These are phyloP conservation scores for Backusella psychrophila DNA, from an alignment of 192 early-diverging fungal species.

Conservation along the genomic window DNA sequence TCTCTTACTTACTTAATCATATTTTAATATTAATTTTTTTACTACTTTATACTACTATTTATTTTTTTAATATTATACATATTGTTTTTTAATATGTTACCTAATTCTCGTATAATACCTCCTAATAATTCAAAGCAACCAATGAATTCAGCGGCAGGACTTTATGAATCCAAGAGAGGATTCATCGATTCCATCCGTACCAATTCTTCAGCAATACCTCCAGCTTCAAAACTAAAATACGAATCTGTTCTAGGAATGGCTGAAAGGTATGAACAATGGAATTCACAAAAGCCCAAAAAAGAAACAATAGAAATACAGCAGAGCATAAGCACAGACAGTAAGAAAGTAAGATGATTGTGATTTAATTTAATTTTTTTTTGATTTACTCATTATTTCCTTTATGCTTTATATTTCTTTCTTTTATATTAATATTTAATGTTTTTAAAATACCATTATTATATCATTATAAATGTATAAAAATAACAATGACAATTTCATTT, in stretches of 20 bases:
- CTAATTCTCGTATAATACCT: constrained; percentile 23
- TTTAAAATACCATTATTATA: neutral
- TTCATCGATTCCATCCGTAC: neutral
- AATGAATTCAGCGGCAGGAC: neutral
- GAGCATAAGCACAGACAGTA: neutral
- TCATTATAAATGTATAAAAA: neutral
- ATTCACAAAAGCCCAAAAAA: neutral
- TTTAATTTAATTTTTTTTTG: neutral
- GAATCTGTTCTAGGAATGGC: constrained; percentile 2
- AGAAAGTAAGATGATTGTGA: neutral
- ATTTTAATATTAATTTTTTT: neutral
- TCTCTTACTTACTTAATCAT: neutral
- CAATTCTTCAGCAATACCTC: neutral
- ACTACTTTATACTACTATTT: neutral
- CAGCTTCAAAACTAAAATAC: neutral
- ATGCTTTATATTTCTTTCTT: neutral
- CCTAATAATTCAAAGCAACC: neutral
- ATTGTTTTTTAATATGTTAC: constrained; percentile 17
- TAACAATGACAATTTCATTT: neutral
- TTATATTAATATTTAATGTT: neutral
- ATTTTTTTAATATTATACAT: neutral
- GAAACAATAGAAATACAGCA: constrained; percentile 1
- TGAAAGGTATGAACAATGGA: neutral
- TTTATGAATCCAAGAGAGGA: constrained; percentile 1
- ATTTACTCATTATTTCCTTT: neutral